Percentiles rank a stretch among this genome's conserved stretches.
Evolutionary conservation across 2,329 filamentous ascomycete genomes (phyloP).

Genomic region (Pseudopithomyces maydicus): DNA sequence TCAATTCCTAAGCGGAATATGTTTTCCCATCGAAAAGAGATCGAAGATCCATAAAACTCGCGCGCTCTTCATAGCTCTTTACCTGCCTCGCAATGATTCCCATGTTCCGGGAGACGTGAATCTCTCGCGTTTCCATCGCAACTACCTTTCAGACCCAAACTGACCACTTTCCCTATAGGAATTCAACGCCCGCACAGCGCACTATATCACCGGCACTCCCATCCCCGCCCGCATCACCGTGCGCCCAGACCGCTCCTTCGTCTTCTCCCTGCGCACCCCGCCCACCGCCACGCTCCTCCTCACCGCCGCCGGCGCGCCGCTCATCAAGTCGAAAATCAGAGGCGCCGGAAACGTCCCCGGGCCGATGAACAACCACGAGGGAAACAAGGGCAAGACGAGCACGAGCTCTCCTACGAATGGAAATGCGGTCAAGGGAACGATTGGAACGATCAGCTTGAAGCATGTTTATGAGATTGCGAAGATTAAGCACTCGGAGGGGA

Average conservation of each 20-base stretch:
- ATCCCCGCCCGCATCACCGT: constrained; percentile 91
- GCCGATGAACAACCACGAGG: constrained; percentile 47
- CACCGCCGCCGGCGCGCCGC: constrained; percentile 76
- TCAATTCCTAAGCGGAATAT: no score
- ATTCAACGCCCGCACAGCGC: constrained; percentile 92
- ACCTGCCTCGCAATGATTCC: not conserved
- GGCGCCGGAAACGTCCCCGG: constrained; percentile 66
- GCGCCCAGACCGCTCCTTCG: constrained; percentile 89
- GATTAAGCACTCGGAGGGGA: constrained; percentile 72
- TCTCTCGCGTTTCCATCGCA: not conserved
- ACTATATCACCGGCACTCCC: constrained; percentile 81
- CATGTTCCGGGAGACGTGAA: not conserved
- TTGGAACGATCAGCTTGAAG: constrained; percentile 90
- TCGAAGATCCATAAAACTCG: no score
- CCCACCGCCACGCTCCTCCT: constrained; percentile 91
- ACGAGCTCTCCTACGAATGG: constrained; percentile 38
- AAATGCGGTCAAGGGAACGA: constrained; percentile 73
- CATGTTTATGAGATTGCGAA: constrained; percentile 97
- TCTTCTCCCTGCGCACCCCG: constrained; percentile 91
- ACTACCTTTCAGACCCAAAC: not conserved
- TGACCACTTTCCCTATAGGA: constrained; percentile 63
- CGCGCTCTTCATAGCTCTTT: not conserved
- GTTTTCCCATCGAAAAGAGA: no score
- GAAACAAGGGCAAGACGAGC: constrained; percentile 43
- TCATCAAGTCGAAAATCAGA: constrained; percentile 75